A percentile compares a stretch with the other conserved stretches of the same genome.
Evolutionary conservation across 2,329 filamentous ascomycete species (phyloP).

Genomic region (Fusarium sp.): DNA sequence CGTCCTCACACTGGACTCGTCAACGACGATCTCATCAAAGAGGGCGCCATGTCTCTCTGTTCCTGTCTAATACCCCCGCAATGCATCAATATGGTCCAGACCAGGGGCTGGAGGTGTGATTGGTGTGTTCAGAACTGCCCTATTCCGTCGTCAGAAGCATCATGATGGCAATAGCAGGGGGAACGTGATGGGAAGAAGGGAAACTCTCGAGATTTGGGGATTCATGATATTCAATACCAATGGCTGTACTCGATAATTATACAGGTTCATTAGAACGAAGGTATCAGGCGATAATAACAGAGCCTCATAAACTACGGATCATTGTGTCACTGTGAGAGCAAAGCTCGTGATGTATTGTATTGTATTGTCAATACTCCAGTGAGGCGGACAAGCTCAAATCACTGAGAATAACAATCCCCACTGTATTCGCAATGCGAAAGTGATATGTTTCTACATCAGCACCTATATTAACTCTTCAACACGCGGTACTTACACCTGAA

Average conservation of each 20-base stretch:
- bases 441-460: background rate
- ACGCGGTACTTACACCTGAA: background rate
- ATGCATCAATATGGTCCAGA: fast-evolving
- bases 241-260: background rate
- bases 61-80: background rate
- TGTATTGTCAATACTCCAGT: fast-evolving
- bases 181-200: background rate
- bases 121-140: background rate
- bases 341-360: background rate
- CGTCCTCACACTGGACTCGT: background rate
- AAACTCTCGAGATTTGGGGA: fast-evolving
- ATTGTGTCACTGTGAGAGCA: background rate
- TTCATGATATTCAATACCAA: background rate
- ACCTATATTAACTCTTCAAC: background rate
- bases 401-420: background rate
- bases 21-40: fast-evolving
- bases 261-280: no score
- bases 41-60: background rate
- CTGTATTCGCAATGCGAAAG: no score
- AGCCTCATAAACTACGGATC: background rate
- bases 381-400: fast-evolving
- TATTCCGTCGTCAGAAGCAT: fast-evolving
- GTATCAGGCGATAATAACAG: background rate
- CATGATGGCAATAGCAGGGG: background rate
- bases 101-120: background rate